These are phyloP conservation scores for Pythium rhizo-oryzae DNA, from an alignment of 352 stramenopile species.

Conservation along the genomic window DNA sequence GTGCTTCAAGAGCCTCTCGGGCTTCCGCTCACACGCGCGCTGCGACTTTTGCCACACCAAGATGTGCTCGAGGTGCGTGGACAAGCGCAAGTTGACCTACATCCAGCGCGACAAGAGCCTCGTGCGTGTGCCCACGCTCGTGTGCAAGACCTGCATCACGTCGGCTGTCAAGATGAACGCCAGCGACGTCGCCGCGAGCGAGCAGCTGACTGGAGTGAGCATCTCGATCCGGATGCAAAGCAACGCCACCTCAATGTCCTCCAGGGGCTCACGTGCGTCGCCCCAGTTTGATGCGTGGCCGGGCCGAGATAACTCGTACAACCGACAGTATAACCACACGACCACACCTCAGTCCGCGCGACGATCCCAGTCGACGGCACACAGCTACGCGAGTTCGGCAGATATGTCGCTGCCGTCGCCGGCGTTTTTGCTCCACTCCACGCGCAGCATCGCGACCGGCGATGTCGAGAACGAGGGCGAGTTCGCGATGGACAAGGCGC, in stretches of 20 bases:
- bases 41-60: slow-evolving; percentile 16
- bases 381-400: background rate
- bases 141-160: slow-evolving; percentile 21
- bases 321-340: background rate
- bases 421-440: background rate
- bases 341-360: background rate
- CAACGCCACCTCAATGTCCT: background rate
- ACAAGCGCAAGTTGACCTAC: slow-evolving; percentile 24
- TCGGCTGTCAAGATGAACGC: slow-evolving; percentile 5
- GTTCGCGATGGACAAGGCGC: background rate
- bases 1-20: slow-evolving; percentile 8
- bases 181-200: slow-evolving; percentile 4
- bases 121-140: slow-evolving; percentile 4
- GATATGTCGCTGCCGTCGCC: background rate
- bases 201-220: background rate
- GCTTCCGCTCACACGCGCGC: slow-evolving; percentile 1
- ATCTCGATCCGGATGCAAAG: slow-evolving; percentile 6
- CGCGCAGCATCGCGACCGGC: background rate
- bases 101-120: background rate
- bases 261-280: background rate
- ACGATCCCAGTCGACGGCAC: background rate
- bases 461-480: background rate
- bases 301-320: background rate
- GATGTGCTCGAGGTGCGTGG: slow-evolving; percentile 8
- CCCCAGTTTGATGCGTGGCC: background rate